Evolutionary conservation across 2,329 filamentous ascomycete species (phyloP).

Genomic region (Ceratocystis lukuohia): DNA sequence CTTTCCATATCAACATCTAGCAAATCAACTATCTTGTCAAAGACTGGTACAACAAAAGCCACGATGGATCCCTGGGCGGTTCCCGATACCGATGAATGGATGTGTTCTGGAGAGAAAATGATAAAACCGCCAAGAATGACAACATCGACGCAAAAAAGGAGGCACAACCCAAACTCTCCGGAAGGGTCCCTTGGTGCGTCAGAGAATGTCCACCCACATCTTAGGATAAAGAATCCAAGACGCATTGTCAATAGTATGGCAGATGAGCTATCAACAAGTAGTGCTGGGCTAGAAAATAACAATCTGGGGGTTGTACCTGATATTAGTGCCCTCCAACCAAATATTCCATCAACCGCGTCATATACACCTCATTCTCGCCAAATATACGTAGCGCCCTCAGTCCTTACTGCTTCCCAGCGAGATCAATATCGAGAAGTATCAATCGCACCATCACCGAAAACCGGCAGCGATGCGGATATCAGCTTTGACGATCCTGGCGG

Average conservation of each 20-base stretch:
- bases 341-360: conserved; percentile 9
- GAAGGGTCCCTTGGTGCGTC: background rate
- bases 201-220: background rate
- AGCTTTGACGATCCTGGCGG: background rate
- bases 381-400: conserved; percentile 10
- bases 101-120: background rate
- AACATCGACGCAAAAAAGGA: no score
- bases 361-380: background rate
- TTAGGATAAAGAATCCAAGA: background rate
- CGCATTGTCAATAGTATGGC: background rate
- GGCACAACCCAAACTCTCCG: background rate
- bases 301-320: background rate
- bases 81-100: background rate
- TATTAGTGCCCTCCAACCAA: background rate
- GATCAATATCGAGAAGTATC: conserved; percentile 10
- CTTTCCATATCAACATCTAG: background rate
- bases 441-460: background rate
- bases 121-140: background rate
- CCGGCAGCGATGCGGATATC: background rate
- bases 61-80: background rate
- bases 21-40: background rate
- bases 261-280: conserved; percentile 11
- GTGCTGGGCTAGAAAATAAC: conserved; percentile 8
- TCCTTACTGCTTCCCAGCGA: background rate
- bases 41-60: background rate